A percentile compares a stretch with the other conserved stretches of the same genome.
These are phyloP conservation scores for Monarda citriodora DNA, from an alignment of 305 asterid genomes.

Conservation along the genomic window DNA sequence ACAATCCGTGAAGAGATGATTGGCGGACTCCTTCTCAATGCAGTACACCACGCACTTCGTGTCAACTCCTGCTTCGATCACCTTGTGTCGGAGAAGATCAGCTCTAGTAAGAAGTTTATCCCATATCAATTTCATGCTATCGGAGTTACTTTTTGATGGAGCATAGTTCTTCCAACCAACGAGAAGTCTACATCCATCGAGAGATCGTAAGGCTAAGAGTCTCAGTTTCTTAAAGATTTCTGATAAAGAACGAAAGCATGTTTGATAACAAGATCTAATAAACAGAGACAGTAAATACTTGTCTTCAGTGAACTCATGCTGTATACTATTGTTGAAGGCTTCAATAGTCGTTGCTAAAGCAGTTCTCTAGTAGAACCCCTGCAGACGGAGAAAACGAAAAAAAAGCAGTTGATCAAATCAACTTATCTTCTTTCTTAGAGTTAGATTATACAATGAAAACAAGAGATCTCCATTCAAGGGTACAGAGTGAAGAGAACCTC, in stretches of 20 bases:
- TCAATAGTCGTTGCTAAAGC: constrained; percentile 69
- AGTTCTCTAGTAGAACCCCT: constrained; percentile 89
- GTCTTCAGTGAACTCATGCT: constrained; percentile 67
- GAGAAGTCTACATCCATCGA: too few relatives aligned
- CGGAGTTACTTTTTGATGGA: too few relatives aligned
- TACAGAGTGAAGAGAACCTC: background rate
- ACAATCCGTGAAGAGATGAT: too few relatives aligned
- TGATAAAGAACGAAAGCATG: background rate
- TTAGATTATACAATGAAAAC: background rate
- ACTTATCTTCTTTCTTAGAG: background rate
- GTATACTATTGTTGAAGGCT: constrained; percentile 62
- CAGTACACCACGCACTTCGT: too few relatives aligned
- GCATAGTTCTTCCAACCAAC: too few relatives aligned
- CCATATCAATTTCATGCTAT: too few relatives aligned
- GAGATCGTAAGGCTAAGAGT: too few relatives aligned
- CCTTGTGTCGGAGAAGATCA: too few relatives aligned
- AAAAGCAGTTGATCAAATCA: constrained; percentile 4
- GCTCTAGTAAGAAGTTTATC: too few relatives aligned
- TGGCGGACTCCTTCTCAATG: too few relatives aligned
- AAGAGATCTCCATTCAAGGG: background rate
- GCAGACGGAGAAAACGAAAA: constrained; percentile 17
- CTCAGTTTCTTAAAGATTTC: too few relatives aligned
- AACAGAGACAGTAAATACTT: constrained; percentile 42
- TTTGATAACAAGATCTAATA: constrained; percentile 2
- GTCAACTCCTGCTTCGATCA: too few relatives aligned